Base-by-base conservation (phyloP, 345 rosid species). In the Raphanus raphanistrum region DNA sequence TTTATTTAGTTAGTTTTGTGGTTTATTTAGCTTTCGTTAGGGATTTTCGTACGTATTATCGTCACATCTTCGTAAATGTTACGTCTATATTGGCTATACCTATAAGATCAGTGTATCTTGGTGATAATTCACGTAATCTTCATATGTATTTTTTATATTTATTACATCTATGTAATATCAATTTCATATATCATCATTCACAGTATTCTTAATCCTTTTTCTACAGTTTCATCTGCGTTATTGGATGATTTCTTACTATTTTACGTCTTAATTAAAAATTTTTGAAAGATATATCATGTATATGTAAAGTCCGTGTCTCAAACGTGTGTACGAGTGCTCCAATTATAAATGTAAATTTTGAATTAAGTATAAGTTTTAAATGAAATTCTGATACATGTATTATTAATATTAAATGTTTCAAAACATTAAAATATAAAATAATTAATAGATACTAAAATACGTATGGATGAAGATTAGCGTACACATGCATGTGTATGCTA, bases 1-100 rank as follows among this genome's bases (percentile, higher is more conserved):
- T 66, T 73, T 15, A 50, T 73, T 67, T 52, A 77, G 82, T 73
- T 79, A 60, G 69, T 61, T 79, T 73, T 68, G 70, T 73, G 74
- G 72, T 66, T 63, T 71, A 58, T 77, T 57, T 66, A 78, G 81
- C 69, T 72, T 66, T 66, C 35, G 4, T 48, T 72, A 26, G 16
- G 27, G 36, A 52, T 52, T 66, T 71, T 55, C 25, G 62, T 65
- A 65, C 65, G 32, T 66, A 66, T 65, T 77, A 65, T 71, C 76
- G 61, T 77, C 81, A 71, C n/a, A 43, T 57, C 38, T 57, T 78
- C 76, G 76, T 78, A 78, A 65, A 17, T 25, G 28, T 78, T 71
- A 43, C 72, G 72, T 58, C 62, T 57, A 41, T 73, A 8, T 11
- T 29, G 13, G 60, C 6, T 17, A 41, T 61, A 61, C 65, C 29